Base-by-base conservation (phyloP, 192 early-diverging fungal species). In the Podochytrium sp. region DNA sequence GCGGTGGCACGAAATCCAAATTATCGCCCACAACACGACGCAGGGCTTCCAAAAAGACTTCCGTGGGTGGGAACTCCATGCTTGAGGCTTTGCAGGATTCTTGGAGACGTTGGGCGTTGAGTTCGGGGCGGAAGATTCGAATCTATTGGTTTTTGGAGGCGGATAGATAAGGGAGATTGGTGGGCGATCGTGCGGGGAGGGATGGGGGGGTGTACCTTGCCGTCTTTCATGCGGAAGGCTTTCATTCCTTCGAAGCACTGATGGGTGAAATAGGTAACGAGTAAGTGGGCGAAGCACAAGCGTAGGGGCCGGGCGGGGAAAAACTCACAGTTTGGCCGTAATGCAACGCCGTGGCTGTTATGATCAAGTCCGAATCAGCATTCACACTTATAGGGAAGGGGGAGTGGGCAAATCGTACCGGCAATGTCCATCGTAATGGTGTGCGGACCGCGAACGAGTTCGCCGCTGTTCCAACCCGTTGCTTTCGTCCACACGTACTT, bases 231-330 rank as follows among this genome's bases (percentile, higher is more conserved):
- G 12, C 88, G 75, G 83, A 90, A 93, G 0, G 92, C 91, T 72
- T 93, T 93, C 68, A 93, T 74, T n/a, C 92, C 92, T 81, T 93
- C 92, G 73, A 93, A 93, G 71, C 89, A 91, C 38, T 80, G 58
- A 40, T 5, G 37, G 57, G 14, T 58, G 57, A 20, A 12, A 49
- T 14, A 49, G 12, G 12, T 14, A n/a, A 49, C n/a, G 12, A 49
- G 12, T 49, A 49, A 49, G 12, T 14, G 47, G 12, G 12, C n/a
- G 12, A 12, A n/a, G 47, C n/a, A 14, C 12, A 49, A 14, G 12
- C 12, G n/a, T 14, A 49, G n/a, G 47, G n/a, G n/a, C n/a, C 12
- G 12, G n/a, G n/a, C n/a, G 12, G 53, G 7, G 25, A 20, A n/a
- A 2, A 42, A 35, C 40, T 73, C 81, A 88, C 86, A 76, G 87